These are phyloP conservation scores for Penicillium desertorum DNA, from an alignment of 495 filamentous ascomycete genomes.

Conservation along the genomic window DNA sequence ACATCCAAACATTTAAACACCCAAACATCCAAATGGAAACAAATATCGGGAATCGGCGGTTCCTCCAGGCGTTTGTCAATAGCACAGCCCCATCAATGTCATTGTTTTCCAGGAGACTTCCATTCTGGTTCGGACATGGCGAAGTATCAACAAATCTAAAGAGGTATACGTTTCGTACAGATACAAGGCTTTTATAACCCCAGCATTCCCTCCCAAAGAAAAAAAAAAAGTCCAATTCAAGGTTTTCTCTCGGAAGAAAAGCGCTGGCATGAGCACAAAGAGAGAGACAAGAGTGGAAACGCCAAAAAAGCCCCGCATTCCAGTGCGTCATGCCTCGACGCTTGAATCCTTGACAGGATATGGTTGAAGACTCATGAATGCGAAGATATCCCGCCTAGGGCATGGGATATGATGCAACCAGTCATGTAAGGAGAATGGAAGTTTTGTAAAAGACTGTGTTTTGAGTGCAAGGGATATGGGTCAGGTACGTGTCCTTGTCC, in stretches of 20 bases:
- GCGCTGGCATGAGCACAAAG: constrained; percentile 14
- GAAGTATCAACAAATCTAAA: constrained; percentile 6
- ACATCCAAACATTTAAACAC: not conserved
- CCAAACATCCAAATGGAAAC: not conserved
- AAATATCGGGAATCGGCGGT: constrained; percentile 12
- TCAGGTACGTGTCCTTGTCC: constrained; percentile 28
- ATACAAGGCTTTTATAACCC: not conserved
- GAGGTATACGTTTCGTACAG: not conserved
- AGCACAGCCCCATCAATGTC: constrained; percentile 30
- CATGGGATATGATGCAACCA: constrained; percentile 21
- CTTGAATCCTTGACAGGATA: not conserved
- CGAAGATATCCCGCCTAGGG: not conserved
- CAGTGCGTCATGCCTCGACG: constrained; percentile 9
- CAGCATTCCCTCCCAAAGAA: not conserved
- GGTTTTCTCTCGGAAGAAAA: constrained; percentile 1
- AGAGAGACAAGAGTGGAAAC: constrained; percentile 19
- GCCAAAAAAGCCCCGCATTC: constrained; percentile 30
- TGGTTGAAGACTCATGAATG: not conserved
- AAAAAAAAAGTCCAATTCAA: not conserved
- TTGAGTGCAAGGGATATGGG: constrained; percentile 30
- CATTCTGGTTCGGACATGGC: constrained; percentile 3
- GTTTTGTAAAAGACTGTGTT: constrained; percentile 14
- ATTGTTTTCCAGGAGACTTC: constrained; percentile 9
- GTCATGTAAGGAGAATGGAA: constrained; percentile 21
- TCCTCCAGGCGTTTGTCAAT: constrained; percentile 9